Evolutionary conservation across 139 green algal genomes (phyloP).

Genomic region (Pleodorina starrii): DNA sequence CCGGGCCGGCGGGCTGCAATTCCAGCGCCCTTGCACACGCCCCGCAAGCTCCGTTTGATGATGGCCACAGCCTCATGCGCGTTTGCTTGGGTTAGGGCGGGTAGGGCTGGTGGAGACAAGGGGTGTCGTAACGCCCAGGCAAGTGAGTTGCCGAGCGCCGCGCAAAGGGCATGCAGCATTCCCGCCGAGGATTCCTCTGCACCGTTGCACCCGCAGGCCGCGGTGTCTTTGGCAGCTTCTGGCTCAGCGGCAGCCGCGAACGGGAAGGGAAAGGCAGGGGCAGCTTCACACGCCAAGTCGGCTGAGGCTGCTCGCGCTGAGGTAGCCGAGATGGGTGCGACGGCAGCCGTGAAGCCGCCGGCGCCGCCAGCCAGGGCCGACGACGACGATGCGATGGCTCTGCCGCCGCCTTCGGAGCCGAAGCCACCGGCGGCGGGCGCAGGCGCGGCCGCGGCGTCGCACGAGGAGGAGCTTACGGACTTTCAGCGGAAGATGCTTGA

Average conservation of each 20-base stretch:
- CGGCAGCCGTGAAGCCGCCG: not conserved
- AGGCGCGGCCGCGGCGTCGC: not conserved
- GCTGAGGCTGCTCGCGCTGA: not conserved
- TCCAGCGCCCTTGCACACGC: not conserved
- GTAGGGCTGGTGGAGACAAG: not conserved
- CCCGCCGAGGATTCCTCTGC: no score
- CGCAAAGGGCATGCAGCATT: no score
- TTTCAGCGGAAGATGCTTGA: slow-evolving; percentile 58
- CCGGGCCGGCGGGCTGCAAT: no score
- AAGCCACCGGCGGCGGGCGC: not conserved
- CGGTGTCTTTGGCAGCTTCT: no score
- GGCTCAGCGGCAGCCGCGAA: not conserved
- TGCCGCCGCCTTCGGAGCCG: slow-evolving; percentile 35
- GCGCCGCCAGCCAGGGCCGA: not conserved
- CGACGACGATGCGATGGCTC: slow-evolving; percentile 30
- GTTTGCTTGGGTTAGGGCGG: not conserved
- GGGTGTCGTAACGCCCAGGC: not conserved
- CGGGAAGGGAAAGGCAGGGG: not conserved
- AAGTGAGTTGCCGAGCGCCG: not conserved
- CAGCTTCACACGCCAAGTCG: not conserved
- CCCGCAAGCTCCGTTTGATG: not conserved
- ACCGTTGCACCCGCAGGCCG: no score
- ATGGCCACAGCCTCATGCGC: not conserved
- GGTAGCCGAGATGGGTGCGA: not conserved
- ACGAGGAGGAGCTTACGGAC: slow-evolving; percentile 46